A percentile compares a stretch with the other conserved stretches of the same genome.
Conservation (phyloP, 1,139 yeast genomes). For the Hansenula lynferdii region DNA sequence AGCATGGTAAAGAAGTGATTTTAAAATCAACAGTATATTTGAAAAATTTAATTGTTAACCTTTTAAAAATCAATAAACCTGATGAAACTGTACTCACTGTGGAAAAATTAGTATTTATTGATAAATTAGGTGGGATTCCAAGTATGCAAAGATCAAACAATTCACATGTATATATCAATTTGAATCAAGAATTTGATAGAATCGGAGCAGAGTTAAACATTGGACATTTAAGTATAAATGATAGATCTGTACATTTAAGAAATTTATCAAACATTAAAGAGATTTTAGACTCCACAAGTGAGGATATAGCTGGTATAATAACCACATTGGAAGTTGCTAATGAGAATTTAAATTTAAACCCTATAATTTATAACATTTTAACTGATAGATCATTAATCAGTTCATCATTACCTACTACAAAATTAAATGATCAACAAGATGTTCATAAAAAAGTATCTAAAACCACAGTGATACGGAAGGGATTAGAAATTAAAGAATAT, state of each 20-base stretch:
- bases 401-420: conserved; percentile 81
- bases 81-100: conserved; percentile 37
- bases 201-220: conserved; percentile 52
- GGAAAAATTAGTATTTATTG: conserved; percentile 78
- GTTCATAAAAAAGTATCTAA: conserved; percentile 24
- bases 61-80: conserved; percentile 14
- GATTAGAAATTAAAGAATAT: conserved; percentile 55
- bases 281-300: conserved; percentile 27
- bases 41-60: conserved; percentile 8
- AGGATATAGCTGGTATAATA: conserved; percentile 34
- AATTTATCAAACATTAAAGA: conserved; percentile 30
- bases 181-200: conserved; percentile 74
- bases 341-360: conserved; percentile 35
- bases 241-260: conserved; percentile 21
- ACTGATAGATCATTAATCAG: conserved; percentile 94
- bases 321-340: conserved; percentile 26
- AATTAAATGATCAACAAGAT: conserved; percentile 26
- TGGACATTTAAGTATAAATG: conserved; percentile 17
- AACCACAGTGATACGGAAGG: conserved; percentile 79
- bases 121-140: conserved; percentile 86
- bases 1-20: conserved; percentile 12
- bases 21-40: conserved; percentile 15
- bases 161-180: conserved; percentile 83
- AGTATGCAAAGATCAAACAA: conserved; percentile 75
- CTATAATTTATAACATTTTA: conserved; percentile 79